Base-by-base conservation (phyloP, 2,329 filamentous ascomycete genomes). In the Rasamsonia emersonii region DNA sequence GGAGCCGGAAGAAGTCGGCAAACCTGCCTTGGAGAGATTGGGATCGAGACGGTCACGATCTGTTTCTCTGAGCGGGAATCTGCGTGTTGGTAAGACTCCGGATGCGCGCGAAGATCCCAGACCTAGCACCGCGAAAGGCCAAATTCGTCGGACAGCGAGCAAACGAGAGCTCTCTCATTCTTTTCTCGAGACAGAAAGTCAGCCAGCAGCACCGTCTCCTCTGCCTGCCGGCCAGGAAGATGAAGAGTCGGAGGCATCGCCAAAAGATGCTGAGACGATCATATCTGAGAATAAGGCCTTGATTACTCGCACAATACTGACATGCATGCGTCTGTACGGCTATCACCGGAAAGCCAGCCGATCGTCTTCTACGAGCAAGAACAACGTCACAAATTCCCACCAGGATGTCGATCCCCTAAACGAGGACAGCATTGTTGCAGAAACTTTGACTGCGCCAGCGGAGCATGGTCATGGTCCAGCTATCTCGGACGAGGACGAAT, bases 261-360 rank as follows among this genome's bases (percentile, higher is more conserved):
- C 50, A 1, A 54, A 54, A 31, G 45, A 49, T 28, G 34, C 46
- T 0, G 53, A 54, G 20, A 41, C 39, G 3, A 42, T 58, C 10
- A 46, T 61, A 25, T 33, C 53, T 1, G 45, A 59, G 17, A 64
- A 64, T 28, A 63, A 63, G 36, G 53, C 55, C 24, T 45, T 57
- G 13, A 56, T 63, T 18, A 60, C 56, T 6, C 56, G 60, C 27
- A 63, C 58, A 2, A 61, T 62, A 5, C 38, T 64, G 32, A 64
- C 60, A 1, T 61, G 58, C 36, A 59, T 64, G 59, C 58, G 60
- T 8, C 41, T 64, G 3, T 64, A 62, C 33, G 60, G 60, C 1
- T 64, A 53, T 37, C 53, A 61, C 42, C 54, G 60, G 13, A 42
- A 53, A 4, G 43, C 45, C 4, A 42, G 37, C 15, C 49, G 47